These are phyloP conservation scores for Friedmanniomyces simplex DNA, from an alignment of 495 filamentous ascomycete genomes.

Conservation along the genomic window DNA sequence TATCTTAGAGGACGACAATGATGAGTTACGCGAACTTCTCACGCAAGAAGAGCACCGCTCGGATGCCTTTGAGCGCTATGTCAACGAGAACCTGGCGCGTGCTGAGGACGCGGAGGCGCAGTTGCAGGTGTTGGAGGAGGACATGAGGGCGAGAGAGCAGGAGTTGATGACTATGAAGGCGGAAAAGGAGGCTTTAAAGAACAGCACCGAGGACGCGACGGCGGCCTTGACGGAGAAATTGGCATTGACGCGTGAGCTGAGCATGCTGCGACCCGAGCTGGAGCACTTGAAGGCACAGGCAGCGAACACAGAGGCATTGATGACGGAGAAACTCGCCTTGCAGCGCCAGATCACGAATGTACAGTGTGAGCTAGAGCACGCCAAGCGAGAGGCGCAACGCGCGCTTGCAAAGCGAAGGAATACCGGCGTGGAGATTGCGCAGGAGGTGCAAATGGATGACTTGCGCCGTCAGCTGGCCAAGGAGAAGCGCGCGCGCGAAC, in stretches of 20 bases:
- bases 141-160: slow-evolving; percentile 45
- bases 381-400: slow-evolving; percentile 58
- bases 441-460: slow-evolving; percentile 38
- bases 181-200: slow-evolving; percentile 54
- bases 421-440: slow-evolving; percentile 20
- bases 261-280: slow-evolving; percentile 60
- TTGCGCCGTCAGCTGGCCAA: slow-evolving; percentile 40
- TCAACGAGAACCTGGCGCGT: slow-evolving; percentile 46
- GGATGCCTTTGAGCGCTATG: slow-evolving; percentile 37
- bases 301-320: slow-evolving; percentile 49
- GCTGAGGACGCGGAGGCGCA: slow-evolving; percentile 48
- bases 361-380: slow-evolving; percentile 69
- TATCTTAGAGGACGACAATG: slow-evolving; percentile 61
- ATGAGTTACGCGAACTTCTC: slow-evolving; percentile 51
- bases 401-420: slow-evolving; percentile 38
- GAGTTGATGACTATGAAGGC: slow-evolving; percentile 55
- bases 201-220: slow-evolving; percentile 52
- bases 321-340: slow-evolving; percentile 65
- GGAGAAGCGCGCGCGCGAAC: slow-evolving; percentile 36
- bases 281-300: slow-evolving; percentile 67
- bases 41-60: slow-evolving; percentile 43
- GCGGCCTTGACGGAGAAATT: slow-evolving; percentile 69
- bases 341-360: slow-evolving; percentile 63
- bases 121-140: slow-evolving; percentile 43
- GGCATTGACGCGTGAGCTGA: slow-evolving; percentile 59